Evolutionary conservation across 345 rosid genomes (phyloP).

Genomic region (Geranium rotundifolium): DNA sequence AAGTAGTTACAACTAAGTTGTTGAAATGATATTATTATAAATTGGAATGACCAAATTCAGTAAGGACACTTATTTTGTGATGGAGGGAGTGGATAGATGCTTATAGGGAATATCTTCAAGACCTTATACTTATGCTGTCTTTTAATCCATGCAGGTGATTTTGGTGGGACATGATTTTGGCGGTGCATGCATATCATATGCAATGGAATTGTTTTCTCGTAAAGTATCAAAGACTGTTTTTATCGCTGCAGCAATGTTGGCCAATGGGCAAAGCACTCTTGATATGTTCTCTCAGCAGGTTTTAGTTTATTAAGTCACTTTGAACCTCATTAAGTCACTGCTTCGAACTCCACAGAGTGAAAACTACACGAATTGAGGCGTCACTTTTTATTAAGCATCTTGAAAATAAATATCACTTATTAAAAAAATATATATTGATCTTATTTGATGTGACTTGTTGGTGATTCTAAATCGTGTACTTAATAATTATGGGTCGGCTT

Average conservation of each 20-base stretch:
- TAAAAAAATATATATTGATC: no score
- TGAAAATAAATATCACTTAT: no score
- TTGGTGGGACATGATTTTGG: conserved; percentile 40
- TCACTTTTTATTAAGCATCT: neutral
- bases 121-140: neutral
- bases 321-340: neutral
- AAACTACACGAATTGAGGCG: neutral
- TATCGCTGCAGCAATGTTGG: conserved; percentile 32
- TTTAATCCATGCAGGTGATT: conserved; percentile 20
- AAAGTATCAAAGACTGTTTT: conserved; percentile 33
- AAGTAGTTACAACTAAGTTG: no score
- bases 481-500: neutral
- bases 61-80: no score
- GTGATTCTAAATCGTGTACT: neutral
- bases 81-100: neutral
- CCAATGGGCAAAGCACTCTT: conserved; percentile 24
- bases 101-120: neutral
- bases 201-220: conserved; percentile 33
- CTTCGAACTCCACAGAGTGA: neutral
- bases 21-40: no score
- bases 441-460: neutral
- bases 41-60: no score
- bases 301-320: conserved; percentile 5
- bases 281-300: conserved; percentile 41
- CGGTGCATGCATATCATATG: conserved; percentile 34